phyloP scores from a whole-genome alignment of 345 rosid species.

The Rhizophora mangle region DNA sequence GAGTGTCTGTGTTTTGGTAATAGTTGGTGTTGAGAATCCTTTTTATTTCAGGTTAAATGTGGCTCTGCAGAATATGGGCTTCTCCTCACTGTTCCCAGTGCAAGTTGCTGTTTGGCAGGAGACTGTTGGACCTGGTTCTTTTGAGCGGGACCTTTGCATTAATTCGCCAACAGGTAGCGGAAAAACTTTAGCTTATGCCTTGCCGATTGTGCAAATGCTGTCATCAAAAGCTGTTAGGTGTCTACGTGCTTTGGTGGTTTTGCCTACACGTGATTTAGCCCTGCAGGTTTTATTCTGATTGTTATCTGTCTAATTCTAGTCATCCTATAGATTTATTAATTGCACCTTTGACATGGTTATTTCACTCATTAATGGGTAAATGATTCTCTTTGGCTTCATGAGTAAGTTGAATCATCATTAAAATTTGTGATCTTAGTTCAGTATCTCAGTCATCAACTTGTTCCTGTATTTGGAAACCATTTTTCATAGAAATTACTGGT shows the following conservation, averaged over 20 bases:
- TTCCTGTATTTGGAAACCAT: neutral
- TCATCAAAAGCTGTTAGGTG: slow-evolving; percentile 64
- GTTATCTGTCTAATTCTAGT: neutral
- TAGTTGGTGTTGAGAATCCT: neutral
- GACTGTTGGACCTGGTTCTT: slow-evolving; percentile 83
- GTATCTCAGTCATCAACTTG: neutral
- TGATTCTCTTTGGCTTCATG: neutral
- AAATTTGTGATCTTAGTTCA: neutral
- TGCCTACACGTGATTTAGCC: slow-evolving; percentile 95
- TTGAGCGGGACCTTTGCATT: slow-evolving; percentile 77
- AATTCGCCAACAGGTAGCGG: slow-evolving; percentile 97
- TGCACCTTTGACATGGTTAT: neutral
- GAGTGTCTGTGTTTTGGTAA: neutral
- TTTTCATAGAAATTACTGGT: neutral
- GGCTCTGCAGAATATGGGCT: slow-evolving; percentile 59
- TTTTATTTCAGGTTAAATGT: slow-evolving; percentile 51
- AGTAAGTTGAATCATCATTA: neutral
- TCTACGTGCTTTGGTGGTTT: slow-evolving; percentile 83
- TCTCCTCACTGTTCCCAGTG: slow-evolving; percentile 70
- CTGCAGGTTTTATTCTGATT: slow-evolving; percentile 50
- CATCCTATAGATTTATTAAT: too few species aligned
- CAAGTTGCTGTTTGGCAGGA: slow-evolving; percentile 95
- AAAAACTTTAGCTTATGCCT: slow-evolving; percentile 85
- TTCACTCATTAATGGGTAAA: neutral
- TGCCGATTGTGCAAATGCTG: slow-evolving; percentile 76